Conservation (phyloP, 208 protist genomes). For the Acanthamoeba lenticulata region DNA sequence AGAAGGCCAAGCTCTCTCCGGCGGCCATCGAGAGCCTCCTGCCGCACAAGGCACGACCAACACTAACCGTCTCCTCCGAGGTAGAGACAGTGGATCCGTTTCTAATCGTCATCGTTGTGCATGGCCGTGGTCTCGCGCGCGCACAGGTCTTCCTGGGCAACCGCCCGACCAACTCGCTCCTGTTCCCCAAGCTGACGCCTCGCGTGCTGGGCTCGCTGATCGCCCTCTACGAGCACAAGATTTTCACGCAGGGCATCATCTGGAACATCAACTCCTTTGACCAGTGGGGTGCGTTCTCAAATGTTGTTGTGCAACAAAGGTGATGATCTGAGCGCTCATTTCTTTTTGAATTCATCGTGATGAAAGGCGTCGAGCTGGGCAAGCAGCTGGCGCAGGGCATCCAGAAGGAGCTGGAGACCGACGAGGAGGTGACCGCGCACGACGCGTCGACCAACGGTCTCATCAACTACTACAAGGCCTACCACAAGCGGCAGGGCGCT, state of each 20-base stretch:
- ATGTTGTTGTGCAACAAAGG: no score
- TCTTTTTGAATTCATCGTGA: neutral
- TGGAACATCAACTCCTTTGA: conserved; percentile 98
- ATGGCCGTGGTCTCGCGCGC: neutral
- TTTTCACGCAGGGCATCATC: conserved; percentile 96
- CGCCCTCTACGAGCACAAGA: conserved; percentile 98
- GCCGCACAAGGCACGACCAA: conserved; percentile 83
- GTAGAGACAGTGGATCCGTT: no score
- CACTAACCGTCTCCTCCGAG: no score
- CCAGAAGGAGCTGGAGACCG: conserved; percentile 90
- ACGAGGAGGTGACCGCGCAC: conserved; percentile 86
- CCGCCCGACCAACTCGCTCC: conserved; percentile 95
- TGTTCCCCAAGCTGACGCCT: conserved; percentile 95
- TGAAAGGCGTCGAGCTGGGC: conserved; percentile 96
- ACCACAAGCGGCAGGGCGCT: conserved; percentile 2
- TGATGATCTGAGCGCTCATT: neutral
- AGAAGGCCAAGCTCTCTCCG: conserved; percentile 61
- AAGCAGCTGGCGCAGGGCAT: conserved; percentile 97
- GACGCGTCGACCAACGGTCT: conserved; percentile 95
- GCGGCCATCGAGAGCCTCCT: conserved; percentile 72
- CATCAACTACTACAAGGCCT: conserved; percentile 91
- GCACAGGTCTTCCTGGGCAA: conserved; percentile 93
- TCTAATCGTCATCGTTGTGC: neutral
- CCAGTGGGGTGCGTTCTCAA: conserved; percentile 93
- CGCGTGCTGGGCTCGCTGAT: conserved; percentile 93